phyloP scores from a whole-genome alignment of 23 red algal genomes.

The Gracilaria gracilis region DNA sequence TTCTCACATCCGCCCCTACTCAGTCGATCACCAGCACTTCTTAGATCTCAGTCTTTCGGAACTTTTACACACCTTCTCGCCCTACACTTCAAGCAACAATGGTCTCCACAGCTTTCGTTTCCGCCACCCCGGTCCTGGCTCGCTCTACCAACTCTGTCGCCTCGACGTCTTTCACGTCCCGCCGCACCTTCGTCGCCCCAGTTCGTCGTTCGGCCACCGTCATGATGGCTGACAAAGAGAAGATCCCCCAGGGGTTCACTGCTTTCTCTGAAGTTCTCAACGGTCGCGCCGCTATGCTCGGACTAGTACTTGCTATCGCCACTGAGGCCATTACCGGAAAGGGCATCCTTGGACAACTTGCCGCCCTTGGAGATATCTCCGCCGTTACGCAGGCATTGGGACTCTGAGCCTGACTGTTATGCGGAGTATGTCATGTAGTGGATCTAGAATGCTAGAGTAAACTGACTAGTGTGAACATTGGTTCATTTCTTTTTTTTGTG shows the following conservation, averaged over 20 bases:
- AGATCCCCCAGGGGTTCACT: constrained; percentile 63
- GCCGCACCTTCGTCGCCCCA: background rate
- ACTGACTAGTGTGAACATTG: no score
- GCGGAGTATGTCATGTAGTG: background rate
- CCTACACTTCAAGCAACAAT: no score
- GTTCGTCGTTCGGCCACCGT: constrained; percentile 12
- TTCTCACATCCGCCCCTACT: no score
- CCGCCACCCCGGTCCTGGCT: constrained; percentile 47
- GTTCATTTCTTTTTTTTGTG: no score
- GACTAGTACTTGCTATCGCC: constrained; percentile 44
- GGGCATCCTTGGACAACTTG: constrained; percentile 59
- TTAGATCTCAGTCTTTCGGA: no score
- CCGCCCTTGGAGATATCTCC: constrained; percentile 6
- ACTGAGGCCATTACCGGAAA: constrained; percentile 66
- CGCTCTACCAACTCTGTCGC: background rate
- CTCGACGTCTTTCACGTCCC: constrained; percentile 35
- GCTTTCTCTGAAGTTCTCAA: constrained; percentile 62
- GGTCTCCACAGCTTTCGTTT: constrained; percentile 50
- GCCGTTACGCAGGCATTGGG: background rate
- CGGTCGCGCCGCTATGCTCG: constrained; percentile 68
- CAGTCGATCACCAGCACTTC: no score
- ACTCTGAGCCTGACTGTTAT: background rate
- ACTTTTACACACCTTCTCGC: no score
- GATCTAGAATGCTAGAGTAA: background rate
- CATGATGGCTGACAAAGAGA: constrained; percentile 43